phyloP scores from a whole-genome alignment of 1,284 basidiomycete species.

The Apiotrichum akiyoshidainum region DNA sequence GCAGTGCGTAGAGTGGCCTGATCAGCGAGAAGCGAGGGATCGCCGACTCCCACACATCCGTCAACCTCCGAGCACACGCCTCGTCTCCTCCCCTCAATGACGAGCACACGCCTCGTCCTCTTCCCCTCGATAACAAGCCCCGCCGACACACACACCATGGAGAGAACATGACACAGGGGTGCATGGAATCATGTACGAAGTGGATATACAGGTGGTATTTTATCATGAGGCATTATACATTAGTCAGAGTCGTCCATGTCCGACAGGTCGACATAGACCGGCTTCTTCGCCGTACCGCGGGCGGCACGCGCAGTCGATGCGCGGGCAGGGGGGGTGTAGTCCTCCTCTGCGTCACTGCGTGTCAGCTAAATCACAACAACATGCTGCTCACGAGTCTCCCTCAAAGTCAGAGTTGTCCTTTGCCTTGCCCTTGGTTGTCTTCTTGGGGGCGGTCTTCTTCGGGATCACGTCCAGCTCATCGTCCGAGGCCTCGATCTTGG shows the following conservation, averaged over 20 bases:
- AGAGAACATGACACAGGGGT: background rate
- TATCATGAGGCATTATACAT: constrained; percentile 5
- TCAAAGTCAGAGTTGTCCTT: constrained; percentile 21
- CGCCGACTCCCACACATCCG: too few relatives aligned
- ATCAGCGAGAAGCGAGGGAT: too few relatives aligned
- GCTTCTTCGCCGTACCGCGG: constrained; percentile 19
- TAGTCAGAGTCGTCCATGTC: constrained; percentile 16
- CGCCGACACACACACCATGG: too few relatives aligned
- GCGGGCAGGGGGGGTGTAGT: background rate
- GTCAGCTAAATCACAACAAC: background rate
- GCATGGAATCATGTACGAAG: background rate
- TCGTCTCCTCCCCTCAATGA: too few relatives aligned
- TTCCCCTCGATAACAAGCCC: too few relatives aligned
- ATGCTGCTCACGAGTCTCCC: constrained; percentile 11
- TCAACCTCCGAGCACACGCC: too few relatives aligned
- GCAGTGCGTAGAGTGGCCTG: too few relatives aligned
- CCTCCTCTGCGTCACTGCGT: background rate
- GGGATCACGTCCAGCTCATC: background rate
- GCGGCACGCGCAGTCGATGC: constrained; percentile 8
- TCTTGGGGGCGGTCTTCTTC: constrained; percentile 11
- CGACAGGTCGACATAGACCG: constrained; percentile 21
- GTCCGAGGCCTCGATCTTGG: constrained; percentile 29
- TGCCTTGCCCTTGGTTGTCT: constrained; percentile 15
- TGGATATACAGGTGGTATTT: too few relatives aligned
- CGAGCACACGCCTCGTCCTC: too few relatives aligned